Conservation (phyloP, 2,329 filamentous ascomycete genomes). For the Diaporthe sp. region DNA sequence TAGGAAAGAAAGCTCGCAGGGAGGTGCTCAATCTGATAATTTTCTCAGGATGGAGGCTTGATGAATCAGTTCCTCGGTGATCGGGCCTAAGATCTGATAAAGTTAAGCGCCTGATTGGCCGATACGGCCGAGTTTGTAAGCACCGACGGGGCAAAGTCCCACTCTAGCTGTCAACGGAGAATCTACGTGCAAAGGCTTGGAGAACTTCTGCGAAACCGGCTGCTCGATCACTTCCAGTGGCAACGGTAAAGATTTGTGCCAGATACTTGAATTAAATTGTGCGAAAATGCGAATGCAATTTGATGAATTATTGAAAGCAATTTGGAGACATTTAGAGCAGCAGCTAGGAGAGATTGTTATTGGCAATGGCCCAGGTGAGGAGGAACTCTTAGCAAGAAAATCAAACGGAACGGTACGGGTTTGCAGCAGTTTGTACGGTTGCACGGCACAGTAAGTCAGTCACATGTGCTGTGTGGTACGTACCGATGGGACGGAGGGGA, state of each 20-base stretch:
- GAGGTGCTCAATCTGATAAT: slow-evolving; percentile 25
- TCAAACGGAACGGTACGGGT: background rate
- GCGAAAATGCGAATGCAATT: background rate
- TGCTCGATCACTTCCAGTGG: background rate
- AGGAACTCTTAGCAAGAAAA: background rate
- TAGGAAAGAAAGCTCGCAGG: slow-evolving; percentile 33
- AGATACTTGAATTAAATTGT: background rate
- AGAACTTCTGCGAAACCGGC: slow-evolving; percentile 1
- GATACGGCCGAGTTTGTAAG: background rate
- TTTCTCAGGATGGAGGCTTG: slow-evolving; percentile 29
- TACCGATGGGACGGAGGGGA: slow-evolving; percentile 4
- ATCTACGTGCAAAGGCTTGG: background rate
- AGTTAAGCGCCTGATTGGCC: background rate
- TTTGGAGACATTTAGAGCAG: background rate
- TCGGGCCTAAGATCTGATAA: slow-evolving; percentile 29
- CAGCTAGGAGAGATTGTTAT: background rate
- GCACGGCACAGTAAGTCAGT: slow-evolving; percentile 16
- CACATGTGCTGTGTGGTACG: slow-evolving; percentile 17
- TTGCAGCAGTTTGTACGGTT: background rate
- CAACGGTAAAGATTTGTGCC: background rate
- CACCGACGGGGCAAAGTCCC: background rate
- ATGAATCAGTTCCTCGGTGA: slow-evolving; percentile 29
- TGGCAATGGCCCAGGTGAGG: background rate
- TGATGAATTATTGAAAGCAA: background rate
- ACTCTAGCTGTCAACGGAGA: background rate